A percentile compares a stretch with the other conserved stretches of the same genome.
Conservation (phyloP, 148 eudicot species). For the Arctostaphylos glauca region DNA sequence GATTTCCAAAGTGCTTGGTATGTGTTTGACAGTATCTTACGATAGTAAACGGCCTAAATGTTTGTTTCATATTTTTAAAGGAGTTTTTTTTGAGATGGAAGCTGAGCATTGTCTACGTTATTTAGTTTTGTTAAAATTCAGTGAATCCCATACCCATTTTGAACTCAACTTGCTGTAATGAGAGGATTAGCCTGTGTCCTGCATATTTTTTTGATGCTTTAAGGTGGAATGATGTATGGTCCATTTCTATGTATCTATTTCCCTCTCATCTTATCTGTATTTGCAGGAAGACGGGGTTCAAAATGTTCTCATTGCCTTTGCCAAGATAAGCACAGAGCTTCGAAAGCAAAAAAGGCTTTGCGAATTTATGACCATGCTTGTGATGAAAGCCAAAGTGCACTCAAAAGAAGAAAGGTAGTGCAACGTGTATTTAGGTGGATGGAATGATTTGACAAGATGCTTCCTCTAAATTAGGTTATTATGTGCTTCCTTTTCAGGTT, state of each 20-base stretch:
- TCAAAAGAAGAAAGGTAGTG: constrained; percentile 64
- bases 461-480: constrained; percentile 10
- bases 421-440: neutral
- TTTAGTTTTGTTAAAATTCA: neutral
- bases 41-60: neutral
- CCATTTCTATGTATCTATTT: neutral
- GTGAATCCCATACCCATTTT: neutral
- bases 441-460: constrained; percentile 5
- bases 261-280: neutral
- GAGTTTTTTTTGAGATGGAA: neutral
- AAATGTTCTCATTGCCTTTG: constrained; percentile 34
- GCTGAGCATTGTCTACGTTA: neutral
- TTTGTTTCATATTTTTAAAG: neutral
- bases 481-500: constrained; percentile 33
- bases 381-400: constrained; percentile 42
- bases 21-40: neutral
- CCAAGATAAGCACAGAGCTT: constrained; percentile 41
- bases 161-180: neutral
- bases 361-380: constrained; percentile 31
- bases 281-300: constrained; percentile 30
- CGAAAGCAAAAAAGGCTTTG: constrained; percentile 27
- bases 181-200: neutral
- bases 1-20: neutral
- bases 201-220: neutral
- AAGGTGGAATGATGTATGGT: neutral